Evolutionary conservation across 352 stramenopile species (phyloP).

Genomic region (Aphanomyces invadans): DNA sequence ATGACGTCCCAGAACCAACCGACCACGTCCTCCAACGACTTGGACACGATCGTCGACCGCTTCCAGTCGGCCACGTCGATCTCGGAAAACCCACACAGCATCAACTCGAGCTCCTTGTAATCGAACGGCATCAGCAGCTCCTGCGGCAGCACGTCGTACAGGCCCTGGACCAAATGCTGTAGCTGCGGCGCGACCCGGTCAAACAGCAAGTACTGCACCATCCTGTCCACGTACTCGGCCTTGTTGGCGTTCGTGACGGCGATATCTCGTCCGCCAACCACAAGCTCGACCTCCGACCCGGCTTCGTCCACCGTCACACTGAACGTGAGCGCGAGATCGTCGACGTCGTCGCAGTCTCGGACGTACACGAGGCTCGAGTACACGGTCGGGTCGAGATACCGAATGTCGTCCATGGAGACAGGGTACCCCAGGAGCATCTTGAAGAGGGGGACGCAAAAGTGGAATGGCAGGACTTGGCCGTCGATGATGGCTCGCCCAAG

Average conservation of each 20-base stretch:
- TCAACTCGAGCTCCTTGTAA: conserved; percentile 93
- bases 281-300: conserved; percentile 39
- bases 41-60: conserved; percentile 54
- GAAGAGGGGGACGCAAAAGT: conserved; percentile 93
- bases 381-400: conserved; percentile 63
- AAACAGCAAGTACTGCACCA: conserved; percentile 91
- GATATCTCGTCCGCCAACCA: conserved; percentile 48
- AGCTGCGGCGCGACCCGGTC: conserved; percentile 87
- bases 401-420: conserved; percentile 90
- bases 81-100: conserved; percentile 92
- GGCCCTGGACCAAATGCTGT: conserved; percentile 86
- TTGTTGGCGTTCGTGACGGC: conserved; percentile 95
- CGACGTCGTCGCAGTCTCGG: conserved; percentile 45
- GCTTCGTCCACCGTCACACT: conserved; percentile 36
- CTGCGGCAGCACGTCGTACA: conserved; percentile 95
- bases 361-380: conserved; percentile 60
- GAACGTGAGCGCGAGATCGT: conserved; percentile 53
- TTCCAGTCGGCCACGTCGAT: conserved; percentile 95
- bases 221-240: conserved; percentile 87
- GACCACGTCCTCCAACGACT: conserved; percentile 38
- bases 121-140: conserved; percentile 94
- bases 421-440: conserved; percentile 96
- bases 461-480: conserved; percentile 89
- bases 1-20: conserved; percentile 97
- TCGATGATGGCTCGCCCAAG: conserved; percentile 70